Evolutionary conservation across 495 filamentous ascomycete species (phyloP).

Genomic region (Astrothelium macrocarpum): DNA sequence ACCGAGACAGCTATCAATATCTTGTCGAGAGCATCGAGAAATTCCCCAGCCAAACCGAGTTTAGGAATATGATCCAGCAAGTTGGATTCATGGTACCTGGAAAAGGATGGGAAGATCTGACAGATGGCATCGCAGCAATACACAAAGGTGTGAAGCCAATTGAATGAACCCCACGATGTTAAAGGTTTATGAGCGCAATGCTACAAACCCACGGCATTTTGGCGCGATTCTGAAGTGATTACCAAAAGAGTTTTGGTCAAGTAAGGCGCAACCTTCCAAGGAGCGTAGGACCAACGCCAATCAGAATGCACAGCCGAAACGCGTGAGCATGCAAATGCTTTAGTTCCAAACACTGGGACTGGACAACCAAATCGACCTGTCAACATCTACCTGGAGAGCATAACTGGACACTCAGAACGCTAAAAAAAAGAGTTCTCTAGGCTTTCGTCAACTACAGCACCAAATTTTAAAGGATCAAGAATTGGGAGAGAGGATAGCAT

Average conservation of each 20-base stretch:
- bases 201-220: neutral
- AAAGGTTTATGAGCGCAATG: neutral
- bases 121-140: constrained; percentile 83
- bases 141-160: constrained; percentile 93
- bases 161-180: neutral
- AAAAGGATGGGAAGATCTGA: constrained; percentile 56
- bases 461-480: too few relatives aligned
- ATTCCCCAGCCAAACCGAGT: constrained; percentile 79
- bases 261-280: neutral
- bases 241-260: neutral
- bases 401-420: too few relatives aligned
- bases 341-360: too few relatives aligned
- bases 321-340: too few relatives aligned
- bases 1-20: constrained; percentile 96
- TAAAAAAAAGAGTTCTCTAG: too few relatives aligned
- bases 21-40: constrained; percentile 94
- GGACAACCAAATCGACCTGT: too few relatives aligned
- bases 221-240: neutral
- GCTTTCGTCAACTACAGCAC: too few relatives aligned
- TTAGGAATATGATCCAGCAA: constrained; percentile 74
- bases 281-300: too few relatives aligned
- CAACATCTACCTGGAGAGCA: too few relatives aligned
- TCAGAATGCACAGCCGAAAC: too few relatives aligned
- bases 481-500: too few relatives aligned
- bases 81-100: constrained; percentile 83